Base-by-base conservation (phyloP, 2,329 filamentous ascomycete genomes). In the Seiridium unicorne region DNA sequence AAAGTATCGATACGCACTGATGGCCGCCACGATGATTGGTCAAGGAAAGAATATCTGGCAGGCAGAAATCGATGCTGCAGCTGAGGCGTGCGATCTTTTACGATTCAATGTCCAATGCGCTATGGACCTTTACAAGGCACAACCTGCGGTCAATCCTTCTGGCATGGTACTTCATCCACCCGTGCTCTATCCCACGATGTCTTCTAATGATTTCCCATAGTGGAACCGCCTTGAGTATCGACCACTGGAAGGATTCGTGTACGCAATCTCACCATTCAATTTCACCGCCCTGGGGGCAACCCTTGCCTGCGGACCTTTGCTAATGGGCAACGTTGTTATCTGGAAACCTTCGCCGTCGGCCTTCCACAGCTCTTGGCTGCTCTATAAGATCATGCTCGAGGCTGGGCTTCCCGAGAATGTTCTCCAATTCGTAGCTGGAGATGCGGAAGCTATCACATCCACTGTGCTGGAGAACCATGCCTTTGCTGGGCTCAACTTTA, bases 41-140 rank as follows among this genome's bases (percentile, higher is more conserved):
- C 94, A 99, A 78, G 94, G 95, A 70, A 98, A 98, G 86, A 98
- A 97, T 74, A 92, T 92, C 51, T 98, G 93, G 93, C 94, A 99
- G 78, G 94, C 94, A 13, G 94, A 99, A 83, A 98, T 98, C 65
- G 94, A 98, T 76, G 85, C 93, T 47, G 55, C 55, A 10, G 94
- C 94, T 6, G 95, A 98, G 82, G 79, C 96, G 68, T 89, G 87
- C 67, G 94, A 99, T 75, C 97, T 98, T 78, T 81, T 98, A 73
- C 87, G 93, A 72, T 96, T 97, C 81, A 96, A 95, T 72, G 93
- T 97, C 57, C 88, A 94, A 74, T 97, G 95, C 72, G 94, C 94
- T 31, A 89, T 96, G 77, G 91, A 97, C 73, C 80, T 97, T 59
- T 97, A 97, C 73, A 85, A 86, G 42, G 87, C 92, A 73, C 95